Evolutionary conservation across 495 filamentous ascomycete genomes (phyloP).

Genomic region (Jackrogersella minutella): DNA sequence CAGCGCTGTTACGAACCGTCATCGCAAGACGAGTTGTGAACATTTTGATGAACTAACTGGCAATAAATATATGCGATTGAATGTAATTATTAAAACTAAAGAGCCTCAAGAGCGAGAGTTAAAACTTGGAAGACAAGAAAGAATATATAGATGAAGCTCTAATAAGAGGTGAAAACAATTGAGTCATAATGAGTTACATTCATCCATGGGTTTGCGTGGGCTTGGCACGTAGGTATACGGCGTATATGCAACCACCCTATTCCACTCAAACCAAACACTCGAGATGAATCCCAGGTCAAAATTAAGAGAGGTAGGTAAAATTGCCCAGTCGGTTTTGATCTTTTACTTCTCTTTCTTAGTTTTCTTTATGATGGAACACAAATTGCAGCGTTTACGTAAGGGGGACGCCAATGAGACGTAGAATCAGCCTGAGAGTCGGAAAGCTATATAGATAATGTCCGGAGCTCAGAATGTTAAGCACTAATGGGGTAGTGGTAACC

Average conservation of each 20-base stretch:
- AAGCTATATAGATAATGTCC: too few relatives aligned
- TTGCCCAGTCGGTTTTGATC: too few relatives aligned
- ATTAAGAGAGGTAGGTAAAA: too few relatives aligned
- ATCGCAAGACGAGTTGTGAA: conserved; percentile 12
- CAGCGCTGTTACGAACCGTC: conserved; percentile 22
- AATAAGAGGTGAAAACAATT: neutral
- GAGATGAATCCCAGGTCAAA: neutral
- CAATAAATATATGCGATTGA: neutral
- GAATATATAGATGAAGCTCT: neutral
- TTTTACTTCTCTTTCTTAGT: neutral
- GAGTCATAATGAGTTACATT: conserved; percentile 8
- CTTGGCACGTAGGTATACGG: conserved; percentile 16
- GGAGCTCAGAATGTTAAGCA: too few relatives aligned
- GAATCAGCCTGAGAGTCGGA: too few relatives aligned
- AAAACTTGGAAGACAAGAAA: neutral
- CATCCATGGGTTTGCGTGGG: neutral
- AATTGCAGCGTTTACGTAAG: neutral
- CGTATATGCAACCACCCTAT: conserved; percentile 12
- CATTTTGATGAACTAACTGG: conserved; percentile 13
- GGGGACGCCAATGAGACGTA: too few relatives aligned
- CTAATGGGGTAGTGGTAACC: conserved; percentile 45
- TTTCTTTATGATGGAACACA: neutral
- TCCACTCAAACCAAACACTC: neutral
- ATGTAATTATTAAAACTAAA: neutral
- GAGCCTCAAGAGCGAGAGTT: neutral